Evolutionary conservation across 2,329 filamentous ascomycete genomes (phyloP).

Genomic region (Calonectria leucothoes): DNA sequence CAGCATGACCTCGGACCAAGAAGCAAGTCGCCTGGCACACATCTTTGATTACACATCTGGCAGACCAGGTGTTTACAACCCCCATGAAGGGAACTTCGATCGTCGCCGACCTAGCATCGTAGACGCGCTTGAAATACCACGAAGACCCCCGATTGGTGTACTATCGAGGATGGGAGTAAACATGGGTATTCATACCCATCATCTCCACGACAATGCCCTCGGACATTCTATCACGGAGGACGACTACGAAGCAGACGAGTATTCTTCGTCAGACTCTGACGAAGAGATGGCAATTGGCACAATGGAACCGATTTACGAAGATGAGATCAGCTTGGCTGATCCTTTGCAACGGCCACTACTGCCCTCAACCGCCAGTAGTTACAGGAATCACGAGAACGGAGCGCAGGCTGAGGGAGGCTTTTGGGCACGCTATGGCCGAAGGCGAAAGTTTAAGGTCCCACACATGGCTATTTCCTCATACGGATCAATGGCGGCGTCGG

Average conservation of each 20-base stretch:
- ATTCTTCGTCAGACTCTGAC: slow-evolving; percentile 44
- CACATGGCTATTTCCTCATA: slow-evolving; percentile 41
- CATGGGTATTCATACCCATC: slow-evolving; percentile 81
- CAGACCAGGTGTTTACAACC: slow-evolving; percentile 56
- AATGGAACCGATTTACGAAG: slow-evolving; percentile 45
- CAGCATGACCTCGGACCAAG: slow-evolving; percentile 54
- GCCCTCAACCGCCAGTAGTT: slow-evolving; percentile 6
- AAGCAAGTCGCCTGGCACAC: slow-evolving; percentile 55
- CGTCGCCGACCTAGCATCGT: slow-evolving; percentile 62
- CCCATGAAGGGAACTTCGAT: slow-evolving; percentile 49
- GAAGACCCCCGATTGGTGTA: slow-evolving; percentile 65
- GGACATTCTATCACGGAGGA: slow-evolving; percentile 50
- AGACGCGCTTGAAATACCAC: slow-evolving; percentile 71
- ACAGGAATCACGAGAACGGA: slow-evolving; percentile 18
- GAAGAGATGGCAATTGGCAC: slow-evolving; percentile 41
- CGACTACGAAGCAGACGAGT: slow-evolving; percentile 47
- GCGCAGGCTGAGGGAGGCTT: slow-evolving; percentile 23
- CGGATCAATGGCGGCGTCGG: slow-evolving; percentile 47
- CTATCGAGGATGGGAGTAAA: slow-evolving; percentile 71
- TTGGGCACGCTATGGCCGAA: slow-evolving; percentile 29
- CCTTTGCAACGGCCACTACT: slow-evolving; percentile 37
- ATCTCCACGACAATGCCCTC: slow-evolving; percentile 72
- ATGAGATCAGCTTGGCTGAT: slow-evolving; percentile 34
- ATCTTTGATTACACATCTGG: slow-evolving; percentile 57
- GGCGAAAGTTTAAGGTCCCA: slow-evolving; percentile 20